These are phyloP conservation scores for Pythium periplocum DNA, from an alignment of 352 stramenopile genomes.

Conservation along the genomic window DNA sequence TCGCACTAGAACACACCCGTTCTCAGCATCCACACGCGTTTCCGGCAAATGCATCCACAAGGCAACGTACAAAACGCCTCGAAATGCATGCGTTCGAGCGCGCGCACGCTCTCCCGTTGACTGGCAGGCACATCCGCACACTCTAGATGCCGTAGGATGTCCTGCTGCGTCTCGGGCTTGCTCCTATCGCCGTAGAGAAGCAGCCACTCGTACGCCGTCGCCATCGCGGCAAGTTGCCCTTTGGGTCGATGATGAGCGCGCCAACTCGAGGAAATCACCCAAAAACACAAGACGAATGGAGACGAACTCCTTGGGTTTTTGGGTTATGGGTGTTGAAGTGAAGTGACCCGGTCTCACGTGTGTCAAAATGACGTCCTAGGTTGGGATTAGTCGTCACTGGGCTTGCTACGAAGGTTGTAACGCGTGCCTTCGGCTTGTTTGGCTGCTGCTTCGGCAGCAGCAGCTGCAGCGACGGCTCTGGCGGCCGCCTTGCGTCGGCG, in stretches of 20 bases:
- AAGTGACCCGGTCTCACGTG: too few species aligned
- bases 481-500: slow-evolving; percentile 47
- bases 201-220: slow-evolving; percentile 16
- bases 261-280: slow-evolving; percentile 5
- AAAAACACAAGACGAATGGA: not conserved
- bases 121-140: slow-evolving; percentile 5
- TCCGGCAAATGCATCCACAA: too few species aligned
- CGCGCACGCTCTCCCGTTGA: slow-evolving; percentile 22
- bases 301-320: too few species aligned
- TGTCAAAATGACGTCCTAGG: not conserved
- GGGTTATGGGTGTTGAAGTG: too few species aligned
- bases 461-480: slow-evolving; percentile 49
- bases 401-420: slow-evolving; percentile 40
- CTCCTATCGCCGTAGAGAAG: slow-evolving; percentile 14
- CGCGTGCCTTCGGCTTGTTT: slow-evolving; percentile 22
- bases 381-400: slow-evolving; percentile 2
- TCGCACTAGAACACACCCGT: slow-evolving; percentile 18
- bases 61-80: slow-evolving; percentile 34
- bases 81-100: slow-evolving; percentile 38
- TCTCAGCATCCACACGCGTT: too few species aligned
- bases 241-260: not conserved
- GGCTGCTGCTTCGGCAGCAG: slow-evolving; percentile 57
- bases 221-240: not conserved
- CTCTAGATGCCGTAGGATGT: slow-evolving; percentile 36
- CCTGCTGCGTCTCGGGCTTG: slow-evolving; percentile 25